Conservation (phyloP, 768 basidiomycete genomes). For the Boletus vermiculosoides region DNA sequence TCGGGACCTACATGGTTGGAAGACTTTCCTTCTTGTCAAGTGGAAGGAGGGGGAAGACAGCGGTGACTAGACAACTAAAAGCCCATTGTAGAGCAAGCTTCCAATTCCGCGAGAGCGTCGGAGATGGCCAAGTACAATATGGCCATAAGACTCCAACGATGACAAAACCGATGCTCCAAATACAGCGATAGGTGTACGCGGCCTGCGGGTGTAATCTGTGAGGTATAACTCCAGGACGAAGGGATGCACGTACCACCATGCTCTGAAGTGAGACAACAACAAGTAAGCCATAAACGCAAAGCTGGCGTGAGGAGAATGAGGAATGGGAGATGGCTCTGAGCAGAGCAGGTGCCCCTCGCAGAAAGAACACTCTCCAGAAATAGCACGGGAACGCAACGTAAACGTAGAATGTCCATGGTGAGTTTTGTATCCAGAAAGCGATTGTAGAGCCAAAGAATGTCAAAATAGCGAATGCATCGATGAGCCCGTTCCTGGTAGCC, state of each 20-base stretch:
- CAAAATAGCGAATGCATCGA: constrained; percentile 30
- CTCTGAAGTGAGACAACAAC: constrained; percentile 50
- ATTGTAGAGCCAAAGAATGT: constrained; percentile 40
- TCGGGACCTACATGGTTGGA: constrained; percentile 52
- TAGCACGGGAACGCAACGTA: constrained; percentile 75
- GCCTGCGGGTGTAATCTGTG: constrained; percentile 37
- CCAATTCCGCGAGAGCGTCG: constrained; percentile 28
- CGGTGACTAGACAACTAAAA: constrained; percentile 49
- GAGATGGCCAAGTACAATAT: constrained; percentile 44
- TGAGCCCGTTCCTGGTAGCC: background rate
- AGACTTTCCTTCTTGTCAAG: constrained; percentile 72
- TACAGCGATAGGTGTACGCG: constrained; percentile 66
- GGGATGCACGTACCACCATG: constrained; percentile 63
- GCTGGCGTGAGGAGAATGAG: constrained; percentile 21
- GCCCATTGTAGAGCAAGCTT: constrained; percentile 43
- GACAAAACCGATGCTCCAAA: constrained; percentile 70
- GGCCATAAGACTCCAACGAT: constrained; percentile 70
- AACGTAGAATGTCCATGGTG: constrained; percentile 71
- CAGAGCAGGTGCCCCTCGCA: constrained; percentile 23
- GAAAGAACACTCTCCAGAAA: constrained; percentile 66
- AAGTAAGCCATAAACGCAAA: constrained; percentile 31
- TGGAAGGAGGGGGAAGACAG: constrained; percentile 67
- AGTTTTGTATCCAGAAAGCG: constrained; percentile 59
- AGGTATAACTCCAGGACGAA: background rate
- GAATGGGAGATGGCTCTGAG: constrained; percentile 15